Conservation (phyloP, 176 grass and related monocot species). For the Areca catechu region DNA sequence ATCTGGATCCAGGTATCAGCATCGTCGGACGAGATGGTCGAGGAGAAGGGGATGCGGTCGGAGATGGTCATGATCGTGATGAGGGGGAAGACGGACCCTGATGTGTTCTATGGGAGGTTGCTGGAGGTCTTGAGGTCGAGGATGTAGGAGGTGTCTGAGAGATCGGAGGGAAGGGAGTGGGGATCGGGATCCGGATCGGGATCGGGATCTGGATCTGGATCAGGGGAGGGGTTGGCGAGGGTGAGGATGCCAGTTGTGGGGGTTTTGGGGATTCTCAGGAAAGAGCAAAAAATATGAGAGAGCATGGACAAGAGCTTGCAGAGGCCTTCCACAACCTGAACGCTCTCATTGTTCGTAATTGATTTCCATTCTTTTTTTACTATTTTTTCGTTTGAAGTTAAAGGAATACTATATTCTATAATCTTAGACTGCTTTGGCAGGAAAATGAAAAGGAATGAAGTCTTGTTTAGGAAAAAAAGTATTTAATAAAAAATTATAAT, state of each 20-base stretch:
- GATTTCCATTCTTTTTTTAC: too few relatives aligned
- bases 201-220: constrained; percentile 5
- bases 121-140: constrained; percentile 66
- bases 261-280: too few relatives aligned
- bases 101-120: too few relatives aligned
- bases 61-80: constrained; percentile 58
- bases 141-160: constrained; percentile 47
- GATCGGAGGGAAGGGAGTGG: constrained; percentile 11
- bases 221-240: too few relatives aligned
- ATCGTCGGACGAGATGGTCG: constrained; percentile 24
- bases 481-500: too few relatives aligned
- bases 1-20: too few relatives aligned
- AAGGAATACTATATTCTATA: too few relatives aligned
- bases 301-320: constrained; percentile 85
- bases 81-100: constrained; percentile 72
- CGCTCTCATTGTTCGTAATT: constrained; percentile 88
- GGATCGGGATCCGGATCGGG: constrained; percentile 16
- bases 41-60: constrained; percentile 28
- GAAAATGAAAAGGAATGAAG: too few relatives aligned
- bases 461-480: too few relatives aligned
- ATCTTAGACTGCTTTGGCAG: too few relatives aligned
- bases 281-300: too few relatives aligned
- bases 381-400: neutral
- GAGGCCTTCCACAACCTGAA: constrained; percentile 97
- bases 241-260: too few relatives aligned